Evolutionary conservation across 2,329 filamentous ascomycete species (phyloP).

Genomic region (Endothia cerciana): DNA sequence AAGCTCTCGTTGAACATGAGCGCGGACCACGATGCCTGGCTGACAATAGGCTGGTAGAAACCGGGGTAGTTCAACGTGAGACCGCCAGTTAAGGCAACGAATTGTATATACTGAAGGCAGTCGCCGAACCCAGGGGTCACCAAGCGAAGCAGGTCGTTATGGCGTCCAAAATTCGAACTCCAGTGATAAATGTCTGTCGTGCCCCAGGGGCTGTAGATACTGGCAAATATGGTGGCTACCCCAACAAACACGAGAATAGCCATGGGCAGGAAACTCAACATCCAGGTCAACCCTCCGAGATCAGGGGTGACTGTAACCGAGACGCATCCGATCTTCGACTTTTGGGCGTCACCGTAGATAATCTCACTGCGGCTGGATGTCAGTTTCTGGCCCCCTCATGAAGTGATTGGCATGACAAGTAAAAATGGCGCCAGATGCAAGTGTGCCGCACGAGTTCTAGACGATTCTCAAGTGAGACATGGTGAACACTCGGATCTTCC

Average conservation of each 20-base stretch:
- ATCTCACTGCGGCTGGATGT: slow-evolving; percentile 47
- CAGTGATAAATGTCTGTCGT: slow-evolving; percentile 88
- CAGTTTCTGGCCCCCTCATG: not conserved
- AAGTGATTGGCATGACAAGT: not conserved
- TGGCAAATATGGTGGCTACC: slow-evolving; percentile 80
- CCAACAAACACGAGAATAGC: slow-evolving; percentile 79
- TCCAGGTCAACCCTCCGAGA: slow-evolving; percentile 70
- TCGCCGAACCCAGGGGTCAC: slow-evolving; percentile 97
- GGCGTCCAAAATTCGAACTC: slow-evolving; percentile 97
- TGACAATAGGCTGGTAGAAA: slow-evolving; percentile 89
- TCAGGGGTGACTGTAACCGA: slow-evolving; percentile 83
- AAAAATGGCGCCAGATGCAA: not conserved
- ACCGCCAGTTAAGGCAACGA: slow-evolving; percentile 83
- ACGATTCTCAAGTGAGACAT: too few species aligned
- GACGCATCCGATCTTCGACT: slow-evolving; percentile 75
- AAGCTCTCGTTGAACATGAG: slow-evolving; percentile 95
- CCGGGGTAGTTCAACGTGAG: slow-evolving; percentile 89
- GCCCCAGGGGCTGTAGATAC: slow-evolving; percentile 92
- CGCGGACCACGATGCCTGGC: slow-evolving; percentile 84
- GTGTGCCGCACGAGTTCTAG: not conserved
- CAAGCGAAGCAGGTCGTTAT: slow-evolving; percentile 86
- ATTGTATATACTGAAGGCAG: slow-evolving; percentile 96
- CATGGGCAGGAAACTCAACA: slow-evolving; percentile 77
- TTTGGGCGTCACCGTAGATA: slow-evolving; percentile 70
- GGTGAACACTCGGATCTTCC: too few species aligned